These are phyloP conservation scores for Maudiozyma saulgeensis DNA, from an alignment of 805 yeast species.

Conservation along the genomic window DNA sequence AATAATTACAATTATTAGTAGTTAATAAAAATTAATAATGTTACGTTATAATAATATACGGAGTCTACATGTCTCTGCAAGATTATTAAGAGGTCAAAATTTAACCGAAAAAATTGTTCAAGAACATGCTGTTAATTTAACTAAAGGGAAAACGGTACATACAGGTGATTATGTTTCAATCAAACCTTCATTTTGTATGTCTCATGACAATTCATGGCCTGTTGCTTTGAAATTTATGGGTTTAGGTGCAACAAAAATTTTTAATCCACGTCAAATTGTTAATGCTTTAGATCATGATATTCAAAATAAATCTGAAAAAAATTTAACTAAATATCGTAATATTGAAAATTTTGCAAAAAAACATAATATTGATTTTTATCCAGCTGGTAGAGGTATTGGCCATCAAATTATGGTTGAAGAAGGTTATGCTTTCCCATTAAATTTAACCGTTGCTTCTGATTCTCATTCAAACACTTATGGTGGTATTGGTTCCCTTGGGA, in stretches of 20 bases:
- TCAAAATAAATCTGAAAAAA: constrained; percentile 84
- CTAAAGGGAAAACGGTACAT: constrained; percentile 64
- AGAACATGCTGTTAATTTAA: constrained; percentile 77
- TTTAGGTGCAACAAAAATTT: constrained; percentile 76
- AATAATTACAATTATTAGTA: not conserved
- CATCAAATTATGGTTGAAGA: constrained; percentile 99
- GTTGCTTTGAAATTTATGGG: constrained; percentile 95
- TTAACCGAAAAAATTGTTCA: constrained; percentile 94
- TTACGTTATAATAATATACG: constrained; percentile 16
- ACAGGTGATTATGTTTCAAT: constrained; percentile 94
- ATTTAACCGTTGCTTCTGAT: constrained; percentile 91
- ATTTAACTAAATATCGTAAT: constrained; percentile 76
- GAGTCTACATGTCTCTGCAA: constrained; percentile 12
- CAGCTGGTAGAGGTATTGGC: constrained; percentile 98
- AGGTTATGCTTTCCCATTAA: constrained; percentile 94
- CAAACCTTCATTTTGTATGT: constrained; percentile 95
- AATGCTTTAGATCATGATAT: constrained; percentile 97
- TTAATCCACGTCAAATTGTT: constrained; percentile 84
- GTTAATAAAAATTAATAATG: constrained; percentile 7
- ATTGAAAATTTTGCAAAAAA: constrained; percentile 82
- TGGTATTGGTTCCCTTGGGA: constrained; percentile 91
- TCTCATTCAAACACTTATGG: constrained; percentile 98
- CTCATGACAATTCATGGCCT: constrained; percentile 99
- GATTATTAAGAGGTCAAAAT: constrained; percentile 47
- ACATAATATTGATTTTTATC: constrained; percentile 93